Conservation (phyloP, 768 basidiomycete genomes). For the Lyophyllum decastes region DNA sequence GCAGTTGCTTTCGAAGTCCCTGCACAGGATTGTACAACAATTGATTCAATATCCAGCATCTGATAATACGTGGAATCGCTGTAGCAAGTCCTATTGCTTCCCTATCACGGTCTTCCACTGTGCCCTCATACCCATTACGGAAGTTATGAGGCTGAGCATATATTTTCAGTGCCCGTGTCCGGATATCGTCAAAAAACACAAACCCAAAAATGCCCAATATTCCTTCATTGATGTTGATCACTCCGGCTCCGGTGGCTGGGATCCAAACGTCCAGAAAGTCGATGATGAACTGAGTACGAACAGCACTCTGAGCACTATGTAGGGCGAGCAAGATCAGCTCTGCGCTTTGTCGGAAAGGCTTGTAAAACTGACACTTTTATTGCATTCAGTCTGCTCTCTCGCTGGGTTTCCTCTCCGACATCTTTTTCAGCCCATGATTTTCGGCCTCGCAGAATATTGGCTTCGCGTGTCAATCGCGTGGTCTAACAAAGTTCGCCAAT, state of each 20-base stretch:
- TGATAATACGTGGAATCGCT: background rate
- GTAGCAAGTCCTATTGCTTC: constrained; percentile 32
- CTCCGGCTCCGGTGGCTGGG: constrained; percentile 80
- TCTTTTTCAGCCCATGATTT: constrained; percentile 65
- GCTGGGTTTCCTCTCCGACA: constrained; percentile 60
- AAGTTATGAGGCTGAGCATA: constrained; percentile 62
- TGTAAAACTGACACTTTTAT: constrained; percentile 49
- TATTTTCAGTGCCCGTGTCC: constrained; percentile 1
- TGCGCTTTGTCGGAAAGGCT: background rate
- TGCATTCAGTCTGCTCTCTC: constrained; percentile 63
- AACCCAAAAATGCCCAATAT: constrained; percentile 85
- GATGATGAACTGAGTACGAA: constrained; percentile 78
- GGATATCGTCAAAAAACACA: constrained; percentile 13
- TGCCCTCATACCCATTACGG: constrained; percentile 64
- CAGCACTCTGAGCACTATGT: constrained; percentile 59
- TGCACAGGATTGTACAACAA: background rate
- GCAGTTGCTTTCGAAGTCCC: background rate
- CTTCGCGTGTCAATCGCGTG: constrained; percentile 60
- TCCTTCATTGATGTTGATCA: constrained; percentile 82
- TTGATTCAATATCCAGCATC: background rate
- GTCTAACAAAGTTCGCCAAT: constrained; percentile 39
- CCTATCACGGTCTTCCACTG: constrained; percentile 62
- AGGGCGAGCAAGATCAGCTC: background rate
- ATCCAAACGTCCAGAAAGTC: constrained; percentile 90
- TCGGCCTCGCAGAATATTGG: constrained; percentile 48